Evolutionary conservation across 345 rosid species (phyloP).

Genomic region (Dimocarpus longan): DNA sequence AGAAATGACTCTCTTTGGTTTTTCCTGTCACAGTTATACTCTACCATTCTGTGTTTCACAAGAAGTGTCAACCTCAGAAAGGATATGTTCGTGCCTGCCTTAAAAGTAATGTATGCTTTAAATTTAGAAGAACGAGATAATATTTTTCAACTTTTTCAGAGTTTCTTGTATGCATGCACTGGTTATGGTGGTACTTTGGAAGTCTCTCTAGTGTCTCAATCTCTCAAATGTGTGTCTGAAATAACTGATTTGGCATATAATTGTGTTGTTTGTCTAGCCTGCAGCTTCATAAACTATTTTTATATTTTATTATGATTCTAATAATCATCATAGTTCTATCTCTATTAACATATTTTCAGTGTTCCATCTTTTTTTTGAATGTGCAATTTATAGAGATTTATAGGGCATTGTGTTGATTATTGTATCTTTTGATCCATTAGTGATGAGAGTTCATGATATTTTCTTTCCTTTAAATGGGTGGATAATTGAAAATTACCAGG

Average conservation of each 20-base stretch:
- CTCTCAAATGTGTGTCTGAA: neutral
- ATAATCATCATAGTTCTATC: neutral
- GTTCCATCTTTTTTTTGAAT: neutral
- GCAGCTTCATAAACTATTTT: neutral
- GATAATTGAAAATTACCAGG: slow-evolving; percentile 11
- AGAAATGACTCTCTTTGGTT: slow-evolving; percentile 28
- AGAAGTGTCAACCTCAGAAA: slow-evolving; percentile 80
- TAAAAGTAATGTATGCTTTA: slow-evolving; percentile 92
- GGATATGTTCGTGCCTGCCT: slow-evolving; percentile 91
- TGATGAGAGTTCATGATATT: neutral
- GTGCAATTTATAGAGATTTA: neutral
- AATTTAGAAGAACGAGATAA: slow-evolving; percentile 27
- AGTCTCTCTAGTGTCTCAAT: slow-evolving; percentile 1
- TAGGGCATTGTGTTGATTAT: neutral
- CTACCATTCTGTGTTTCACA: slow-evolving; percentile 89
- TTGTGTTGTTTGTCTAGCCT: slow-evolving; percentile 1
- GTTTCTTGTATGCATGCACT: neutral
- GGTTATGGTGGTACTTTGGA: neutral
- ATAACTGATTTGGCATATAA: neutral
- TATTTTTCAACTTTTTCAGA: neutral
- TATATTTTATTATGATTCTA: neutral
- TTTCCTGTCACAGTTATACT: slow-evolving; percentile 70
- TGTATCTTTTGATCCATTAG: neutral
- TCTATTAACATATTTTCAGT: neutral
- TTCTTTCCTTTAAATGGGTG: neutral